These are phyloP conservation scores for Mycena haematopus DNA, from an alignment of 768 basidiomycete species.

Conservation along the genomic window DNA sequence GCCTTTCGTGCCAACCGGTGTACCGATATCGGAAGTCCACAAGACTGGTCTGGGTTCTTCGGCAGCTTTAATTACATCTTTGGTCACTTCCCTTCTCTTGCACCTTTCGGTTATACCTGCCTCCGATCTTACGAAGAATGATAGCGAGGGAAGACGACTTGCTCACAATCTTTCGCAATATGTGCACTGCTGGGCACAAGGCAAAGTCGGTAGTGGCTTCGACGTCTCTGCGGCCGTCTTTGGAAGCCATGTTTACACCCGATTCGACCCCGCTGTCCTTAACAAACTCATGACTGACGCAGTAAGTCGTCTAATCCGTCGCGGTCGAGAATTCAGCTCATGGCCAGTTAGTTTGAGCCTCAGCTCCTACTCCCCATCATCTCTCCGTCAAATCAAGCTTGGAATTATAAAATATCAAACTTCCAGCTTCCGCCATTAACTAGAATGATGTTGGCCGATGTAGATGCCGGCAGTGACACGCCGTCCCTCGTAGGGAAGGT, in stretches of 20 bases:
- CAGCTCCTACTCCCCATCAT: slow-evolving; percentile 57
- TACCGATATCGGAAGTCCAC: slow-evolving; percentile 81
- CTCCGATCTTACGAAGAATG: slow-evolving; percentile 51
- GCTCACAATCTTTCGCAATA: slow-evolving; percentile 95
- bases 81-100: slow-evolving; percentile 84
- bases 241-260: slow-evolving; percentile 91
- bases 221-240: slow-evolving; percentile 94
- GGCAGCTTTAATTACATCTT: slow-evolving; percentile 94
- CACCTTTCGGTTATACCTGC: slow-evolving; percentile 70
- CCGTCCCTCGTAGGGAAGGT: slow-evolving; percentile 94
- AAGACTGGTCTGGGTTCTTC: slow-evolving; percentile 98
- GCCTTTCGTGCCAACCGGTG: slow-evolving; percentile 77
- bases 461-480: slow-evolving; percentile 95
- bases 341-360: slow-evolving; percentile 30
- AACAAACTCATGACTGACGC: slow-evolving; percentile 66
- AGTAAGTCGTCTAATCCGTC: slow-evolving; percentile 39
- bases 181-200: slow-evolving; percentile 95
- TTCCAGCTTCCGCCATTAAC: slow-evolving; percentile 87
- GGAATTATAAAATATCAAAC: slow-evolving; percentile 74
- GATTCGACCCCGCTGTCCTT: slow-evolving; percentile 80
- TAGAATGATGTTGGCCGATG: slow-evolving; percentile 90
- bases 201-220: slow-evolving; percentile 97
- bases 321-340: not conserved
- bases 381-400: slow-evolving; percentile 67
- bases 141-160: slow-evolving; percentile 58